Evolutionary conservation across 2,329 filamentous ascomycete species (phyloP).

Genomic region (Penicillium freii): DNA sequence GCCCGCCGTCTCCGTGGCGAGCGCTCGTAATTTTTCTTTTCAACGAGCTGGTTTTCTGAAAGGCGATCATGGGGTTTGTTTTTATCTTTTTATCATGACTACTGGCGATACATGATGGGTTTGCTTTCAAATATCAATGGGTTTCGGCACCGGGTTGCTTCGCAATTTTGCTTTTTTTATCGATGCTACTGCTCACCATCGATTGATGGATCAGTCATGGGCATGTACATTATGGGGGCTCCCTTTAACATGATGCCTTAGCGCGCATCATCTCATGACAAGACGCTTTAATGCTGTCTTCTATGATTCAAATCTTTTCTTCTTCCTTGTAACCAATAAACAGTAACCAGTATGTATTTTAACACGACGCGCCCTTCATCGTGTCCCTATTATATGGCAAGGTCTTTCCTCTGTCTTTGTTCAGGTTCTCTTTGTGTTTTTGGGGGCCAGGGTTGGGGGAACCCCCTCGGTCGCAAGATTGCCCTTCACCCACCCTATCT

Average conservation of each 20-base stretch:
- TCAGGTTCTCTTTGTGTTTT: too few species aligned
- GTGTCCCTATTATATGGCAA: neutral
- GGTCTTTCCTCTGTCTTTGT: neutral
- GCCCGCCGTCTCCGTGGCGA: conserved; percentile 93
- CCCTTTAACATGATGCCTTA: conserved; percentile 29
- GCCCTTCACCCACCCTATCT: too few species aligned
- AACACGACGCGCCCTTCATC: neutral
- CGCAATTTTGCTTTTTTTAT: conserved; percentile 30
- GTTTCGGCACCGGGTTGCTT: conserved; percentile 40
- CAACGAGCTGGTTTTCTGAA: conserved; percentile 33
- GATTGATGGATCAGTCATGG: conserved; percentile 34
- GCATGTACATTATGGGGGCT: conserved; percentile 38
- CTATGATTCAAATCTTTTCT: conserved; percentile 23
- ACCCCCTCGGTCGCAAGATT: neutral
- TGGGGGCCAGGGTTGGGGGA: too few species aligned
- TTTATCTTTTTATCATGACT: conserved; percentile 40
- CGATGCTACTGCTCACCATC: conserved; percentile 32
- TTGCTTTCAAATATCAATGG: conserved; percentile 43
- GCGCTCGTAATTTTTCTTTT: conserved; percentile 63
- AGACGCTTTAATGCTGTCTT: conserved; percentile 35
- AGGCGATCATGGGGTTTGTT: conserved; percentile 43
- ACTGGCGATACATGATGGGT: conserved; percentile 47
- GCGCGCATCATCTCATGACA: conserved; percentile 36
- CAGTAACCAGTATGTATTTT: neutral
- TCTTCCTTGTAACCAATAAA: neutral